These are phyloP conservation scores for Pseudozyma hubeiensis DNA, from an alignment of 1,284 basidiomycete species.

Conservation along the genomic window DNA sequence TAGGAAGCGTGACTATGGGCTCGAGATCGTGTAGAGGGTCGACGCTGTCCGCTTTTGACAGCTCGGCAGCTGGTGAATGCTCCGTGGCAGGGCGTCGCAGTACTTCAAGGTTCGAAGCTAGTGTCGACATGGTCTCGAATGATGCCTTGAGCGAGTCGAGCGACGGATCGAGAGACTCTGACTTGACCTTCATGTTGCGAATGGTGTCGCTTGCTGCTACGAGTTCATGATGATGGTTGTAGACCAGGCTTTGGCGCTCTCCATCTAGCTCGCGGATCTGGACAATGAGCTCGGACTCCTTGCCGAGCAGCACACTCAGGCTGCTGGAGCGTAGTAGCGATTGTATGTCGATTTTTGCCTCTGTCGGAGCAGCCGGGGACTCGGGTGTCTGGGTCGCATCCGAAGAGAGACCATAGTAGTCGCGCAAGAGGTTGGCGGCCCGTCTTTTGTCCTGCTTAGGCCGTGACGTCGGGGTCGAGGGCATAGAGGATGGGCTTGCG, in stretches of 20 bases:
- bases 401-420: constrained; percentile 61
- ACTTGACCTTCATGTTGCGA: constrained; percentile 71
- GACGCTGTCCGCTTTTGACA: neutral
- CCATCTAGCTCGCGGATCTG: constrained; percentile 86
- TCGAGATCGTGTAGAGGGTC: constrained; percentile 39
- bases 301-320: constrained; percentile 50
- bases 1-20: constrained; percentile 54
- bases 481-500: constrained; percentile 1
- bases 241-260: constrained; percentile 88
- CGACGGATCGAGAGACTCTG: constrained; percentile 50
- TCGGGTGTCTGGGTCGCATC: constrained; percentile 15
- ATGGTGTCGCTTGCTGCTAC: constrained; percentile 92
- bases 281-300: constrained; percentile 52
- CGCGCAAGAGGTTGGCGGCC: constrained; percentile 50
- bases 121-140: constrained; percentile 48
- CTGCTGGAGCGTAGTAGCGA: constrained; percentile 37
- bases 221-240: constrained; percentile 93
- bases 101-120: constrained; percentile 35
- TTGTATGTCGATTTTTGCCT: constrained; percentile 28
- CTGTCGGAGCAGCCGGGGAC: constrained; percentile 2
- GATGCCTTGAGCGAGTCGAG: constrained; percentile 48
- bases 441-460: constrained; percentile 36
- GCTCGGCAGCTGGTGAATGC: neutral
- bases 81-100: constrained; percentile 13
- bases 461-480: constrained; percentile 11